Base-by-base conservation (phyloP, 192 early-diverging fungal species). In the Jimgerdemannia flammicorona region DNA sequence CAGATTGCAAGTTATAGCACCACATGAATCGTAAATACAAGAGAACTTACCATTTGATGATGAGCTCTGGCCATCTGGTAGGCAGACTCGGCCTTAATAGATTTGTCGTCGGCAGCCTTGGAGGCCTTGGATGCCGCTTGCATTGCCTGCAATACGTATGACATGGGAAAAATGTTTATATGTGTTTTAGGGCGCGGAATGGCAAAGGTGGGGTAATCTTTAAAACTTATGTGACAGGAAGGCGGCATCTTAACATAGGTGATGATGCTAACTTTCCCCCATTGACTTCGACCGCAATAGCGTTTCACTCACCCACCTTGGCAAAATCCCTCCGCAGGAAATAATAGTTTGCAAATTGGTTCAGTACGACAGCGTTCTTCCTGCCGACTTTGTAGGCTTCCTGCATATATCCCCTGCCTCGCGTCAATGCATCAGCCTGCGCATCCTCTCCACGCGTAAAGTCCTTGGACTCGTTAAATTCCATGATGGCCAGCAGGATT, bases 391-490 rank as follows among this genome's bases (percentile, higher is more conserved):
- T 20, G 70, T 86, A 88, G 2, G 85, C 90, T 49, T 84, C 75
- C 43, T 87, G 76, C 75, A 91, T 81, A 64, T 86, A 79, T 20
- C 79, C 71, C 17, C 83, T 74, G 64, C 87, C 90, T 42, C 80
- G 66, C 69, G 76, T 80, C 66, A 87, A 81, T 9, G 83, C 74
- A 17, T 77, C 71, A 43, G 73, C 76, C 67, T 86, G 84, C 8
- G 90, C 81, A 4, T 83, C 78, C 54, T 78, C 73, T 4, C 77
- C 76, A 17, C 76, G 19, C 29, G 83, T 78, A 14, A 78, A 44
- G 9, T 84, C 70, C 72, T 93, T 93, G 72, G 86, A 84, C 67
- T 83, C 84, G 78, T 98, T 97, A 76, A 94, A 90, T 65, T 96
- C 91, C 43, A 97, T 75, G 20, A 91, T 91, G 4, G 93, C 89